phyloP scores from a whole-genome alignment of 2,329 filamentous ascomycete species.

The Pyricularia pennisetigena region DNA sequence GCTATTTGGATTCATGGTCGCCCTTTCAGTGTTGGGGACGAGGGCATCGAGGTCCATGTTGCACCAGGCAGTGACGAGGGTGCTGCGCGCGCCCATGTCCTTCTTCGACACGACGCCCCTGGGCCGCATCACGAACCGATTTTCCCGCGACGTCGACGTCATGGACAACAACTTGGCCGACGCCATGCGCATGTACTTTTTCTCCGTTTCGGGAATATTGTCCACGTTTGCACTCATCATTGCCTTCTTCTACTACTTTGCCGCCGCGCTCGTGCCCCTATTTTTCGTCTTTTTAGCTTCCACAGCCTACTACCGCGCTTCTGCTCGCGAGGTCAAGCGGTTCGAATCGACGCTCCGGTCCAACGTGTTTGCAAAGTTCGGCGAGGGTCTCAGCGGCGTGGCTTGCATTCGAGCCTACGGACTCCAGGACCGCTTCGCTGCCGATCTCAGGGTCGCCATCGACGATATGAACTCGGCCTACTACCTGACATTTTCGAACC shows the following conservation, averaged over 20 bases:
- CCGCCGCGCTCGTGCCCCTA: constrained; percentile 51
- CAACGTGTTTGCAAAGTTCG: constrained; percentile 80
- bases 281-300: constrained; percentile 72
- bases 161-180: constrained; percentile 93
- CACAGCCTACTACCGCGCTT: constrained; percentile 79
- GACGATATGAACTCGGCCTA: constrained; percentile 93
- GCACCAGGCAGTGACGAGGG: constrained; percentile 65
- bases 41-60: constrained; percentile 75
- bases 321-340: constrained; percentile 87
- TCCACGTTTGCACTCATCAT: constrained; percentile 86
- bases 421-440: constrained; percentile 63
- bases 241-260: constrained; percentile 88
- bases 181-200: constrained; percentile 83
- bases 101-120: constrained; percentile 97
- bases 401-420: constrained; percentile 87
- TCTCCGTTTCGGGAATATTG: constrained; percentile 73
- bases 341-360: constrained; percentile 87
- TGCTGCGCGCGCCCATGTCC: constrained; percentile 66
- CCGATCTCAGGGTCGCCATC: constrained; percentile 60
- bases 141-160: constrained; percentile 89
- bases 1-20: constrained; percentile 72
- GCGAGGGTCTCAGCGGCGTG: constrained; percentile 76
- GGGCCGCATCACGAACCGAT: constrained; percentile 91
- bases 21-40: constrained; percentile 71
- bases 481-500: constrained; percentile 90